Evolutionary conservation across 768 basidiomycete species (phyloP).

Genomic region (Macrolepiota fuliginosa): DNA sequence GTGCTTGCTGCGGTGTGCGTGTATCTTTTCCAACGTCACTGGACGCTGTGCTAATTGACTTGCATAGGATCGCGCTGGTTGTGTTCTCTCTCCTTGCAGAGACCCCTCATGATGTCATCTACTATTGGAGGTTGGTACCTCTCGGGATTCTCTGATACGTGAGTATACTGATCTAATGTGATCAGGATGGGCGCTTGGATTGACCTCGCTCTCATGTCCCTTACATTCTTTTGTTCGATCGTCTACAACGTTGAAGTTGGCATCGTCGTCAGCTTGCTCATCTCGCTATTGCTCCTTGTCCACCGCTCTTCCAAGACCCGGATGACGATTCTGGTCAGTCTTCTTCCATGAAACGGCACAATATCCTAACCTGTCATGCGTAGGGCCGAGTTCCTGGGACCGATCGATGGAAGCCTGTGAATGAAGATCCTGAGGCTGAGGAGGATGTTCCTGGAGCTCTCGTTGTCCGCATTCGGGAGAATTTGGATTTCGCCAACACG

Average conservation of each 20-base stretch:
- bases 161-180: background rate
- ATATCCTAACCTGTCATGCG: background rate
- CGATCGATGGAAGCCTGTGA: constrained; percentile 85
- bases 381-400: constrained; percentile 89
- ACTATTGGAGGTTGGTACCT: constrained; percentile 71
- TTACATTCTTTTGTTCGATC: constrained; percentile 87
- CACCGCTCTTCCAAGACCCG: constrained; percentile 84
- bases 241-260: constrained; percentile 93
- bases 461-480: constrained; percentile 88
- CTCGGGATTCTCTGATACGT: background rate
- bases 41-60: background rate
- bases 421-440: constrained; percentile 80
- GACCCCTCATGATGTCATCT: constrained; percentile 82
- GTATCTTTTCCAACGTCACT: background rate
- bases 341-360: background rate
- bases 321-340: constrained; percentile 83
- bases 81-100: constrained; percentile 83
- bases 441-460: constrained; percentile 81
- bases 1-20: constrained; percentile 86
- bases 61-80: constrained; percentile 76
- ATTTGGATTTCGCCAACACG: constrained; percentile 93
- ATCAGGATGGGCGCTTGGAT: constrained; percentile 88
- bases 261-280: constrained; percentile 82
- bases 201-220: constrained; percentile 80
- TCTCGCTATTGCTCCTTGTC: constrained; percentile 87